Base-by-base conservation (phyloP, 352 stramenopile genomes). In the Ochromonadaceae sp. region DNA sequence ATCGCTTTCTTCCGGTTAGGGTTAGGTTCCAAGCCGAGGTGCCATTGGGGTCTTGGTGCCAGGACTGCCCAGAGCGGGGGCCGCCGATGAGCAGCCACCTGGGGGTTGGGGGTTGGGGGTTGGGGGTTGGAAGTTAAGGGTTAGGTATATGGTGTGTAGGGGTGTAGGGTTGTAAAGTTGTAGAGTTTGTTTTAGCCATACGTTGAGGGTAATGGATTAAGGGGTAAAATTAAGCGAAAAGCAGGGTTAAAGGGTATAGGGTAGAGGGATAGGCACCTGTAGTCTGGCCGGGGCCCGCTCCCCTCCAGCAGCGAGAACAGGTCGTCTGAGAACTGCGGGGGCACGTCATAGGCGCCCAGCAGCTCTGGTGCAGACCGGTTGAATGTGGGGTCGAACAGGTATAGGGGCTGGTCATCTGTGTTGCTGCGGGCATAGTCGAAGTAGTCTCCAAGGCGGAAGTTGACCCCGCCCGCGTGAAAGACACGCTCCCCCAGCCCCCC, bases 11-110 rank as follows among this genome's bases (percentile, higher is more conserved):
- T n/a, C 91, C 91, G 15, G 82, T 78, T 41, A 97, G 72, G 9
- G 97, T 74, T 1, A 90, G 89, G 70, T 97, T 97, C 89, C 91
- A 97, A 0, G 91, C 91, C 35, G 80, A 92, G 0, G 89, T 97
- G 2, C 81, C 81, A 4, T 92, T 75, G 15, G 91, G 91, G 66
- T 97, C 88, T 48, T 91, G 87, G 57, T 97, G 91, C 72, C 90
- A 91, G 17, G 83, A 83, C 0, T 87, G 92, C 0, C 90, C 88
- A 3, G 59, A 75, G 41, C 80, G 63, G 44, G 75, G 62, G 55
- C 41, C 55, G 15, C 62, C 60, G 30, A 55, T 9, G 0, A 66
- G 58, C 1, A 66, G 30, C 58, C 41, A 55, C 41, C 58, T 55
- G 17, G 20, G n/a, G n/a, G n/a, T n/a, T n/a, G n/a, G n/a, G n/a